These are phyloP conservation scores for Cercospora brassicicola DNA, from an alignment of 2,329 filamentous ascomycete species.

Conservation along the genomic window DNA sequence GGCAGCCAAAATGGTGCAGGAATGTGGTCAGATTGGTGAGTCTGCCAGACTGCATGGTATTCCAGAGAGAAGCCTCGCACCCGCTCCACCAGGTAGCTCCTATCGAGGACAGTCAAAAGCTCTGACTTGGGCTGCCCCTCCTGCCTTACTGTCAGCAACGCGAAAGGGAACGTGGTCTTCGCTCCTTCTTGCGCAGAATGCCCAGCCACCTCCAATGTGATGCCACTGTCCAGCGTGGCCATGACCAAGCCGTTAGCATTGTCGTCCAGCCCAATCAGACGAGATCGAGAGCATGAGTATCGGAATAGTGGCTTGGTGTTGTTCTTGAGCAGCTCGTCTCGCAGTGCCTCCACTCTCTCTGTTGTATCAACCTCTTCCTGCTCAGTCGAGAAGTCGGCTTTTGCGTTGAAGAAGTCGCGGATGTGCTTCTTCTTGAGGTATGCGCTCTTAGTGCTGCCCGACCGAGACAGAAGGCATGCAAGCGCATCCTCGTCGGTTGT, in stretches of 20 bases:
- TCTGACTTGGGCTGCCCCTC: conserved; percentile 46
- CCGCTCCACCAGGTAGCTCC: conserved; percentile 49
- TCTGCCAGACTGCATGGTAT: conserved; percentile 54
- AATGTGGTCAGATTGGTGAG: conserved; percentile 48
- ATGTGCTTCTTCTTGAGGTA: conserved; percentile 48
- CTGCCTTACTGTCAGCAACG: conserved; percentile 52
- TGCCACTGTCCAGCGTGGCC: conserved; percentile 51
- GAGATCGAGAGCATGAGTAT: conserved; percentile 48
- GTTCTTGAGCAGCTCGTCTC: conserved; percentile 49
- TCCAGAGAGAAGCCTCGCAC: conserved; percentile 57
- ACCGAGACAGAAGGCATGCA: conserved; percentile 28
- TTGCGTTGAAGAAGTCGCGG: conserved; percentile 42
- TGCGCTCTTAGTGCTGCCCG: conserved; percentile 30
- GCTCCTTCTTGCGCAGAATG: conserved; percentile 16
- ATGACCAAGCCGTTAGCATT: conserved; percentile 46
- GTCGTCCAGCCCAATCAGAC: conserved; percentile 52
- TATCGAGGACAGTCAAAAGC: conserved; percentile 48
- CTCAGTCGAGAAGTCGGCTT: conserved; percentile 29
- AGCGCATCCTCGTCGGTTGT: conserved; percentile 35
- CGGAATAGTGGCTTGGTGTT: conserved; percentile 51
- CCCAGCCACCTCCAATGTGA: conserved; percentile 43
- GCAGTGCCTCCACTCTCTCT: conserved; percentile 35
- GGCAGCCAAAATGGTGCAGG: conserved; percentile 52
- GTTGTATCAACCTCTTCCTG: conserved; percentile 28
- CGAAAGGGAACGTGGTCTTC: conserved; percentile 50